Evolutionary conservation across 2,329 filamentous ascomycete genomes (phyloP), one percentile per base, ranked within the genome.

Genomic region (Fusarium clavum): DNA sequence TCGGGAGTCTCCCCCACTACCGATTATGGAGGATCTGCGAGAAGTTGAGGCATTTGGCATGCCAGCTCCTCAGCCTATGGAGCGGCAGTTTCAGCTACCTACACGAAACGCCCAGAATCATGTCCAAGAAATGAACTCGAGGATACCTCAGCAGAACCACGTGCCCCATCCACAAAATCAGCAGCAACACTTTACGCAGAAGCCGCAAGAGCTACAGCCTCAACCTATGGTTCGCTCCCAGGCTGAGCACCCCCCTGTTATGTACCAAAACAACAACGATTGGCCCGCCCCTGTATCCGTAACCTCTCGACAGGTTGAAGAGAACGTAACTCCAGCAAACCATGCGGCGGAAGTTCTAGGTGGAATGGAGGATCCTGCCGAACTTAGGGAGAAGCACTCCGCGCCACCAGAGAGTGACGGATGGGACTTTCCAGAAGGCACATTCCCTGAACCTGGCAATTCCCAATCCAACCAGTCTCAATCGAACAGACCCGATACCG

Each of bases 401-500:
- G 74, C 76, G 2, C 75, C 79, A 10, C 81, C 85, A 6, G 90
- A 92, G 62, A 77, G 86, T 1, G 94, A 97, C 75, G 93, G 88
- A 11, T 99, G 96, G 96, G 94, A 97, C 76, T 99, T 99, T 73
- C 93, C 95, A 57, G 94, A 98, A 62, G 86, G 89, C 11, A 83
- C 86, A n/a, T 88, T 90, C 55, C 81, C 87, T 0, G 91, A 92
- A 43, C 81, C 87, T 14, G 77, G 79, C 45, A 78, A 82, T 30
- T 73, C 78, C 8, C 84, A 87, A 47, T 80, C 77, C 27, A 82
- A 84, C 53, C 85, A 86, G 57, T 78, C 84, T 13, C 81, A 79
- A 32, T 84, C 75, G 70, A 91, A 79, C 81, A 90, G 94, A 67
- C 94, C 94, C 2, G 95, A 98, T 76, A 96, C 91, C 1, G 95